Conservation (phyloP, 2,329 filamentous ascomycete species). For the Colletotrichum siamense region DNA sequence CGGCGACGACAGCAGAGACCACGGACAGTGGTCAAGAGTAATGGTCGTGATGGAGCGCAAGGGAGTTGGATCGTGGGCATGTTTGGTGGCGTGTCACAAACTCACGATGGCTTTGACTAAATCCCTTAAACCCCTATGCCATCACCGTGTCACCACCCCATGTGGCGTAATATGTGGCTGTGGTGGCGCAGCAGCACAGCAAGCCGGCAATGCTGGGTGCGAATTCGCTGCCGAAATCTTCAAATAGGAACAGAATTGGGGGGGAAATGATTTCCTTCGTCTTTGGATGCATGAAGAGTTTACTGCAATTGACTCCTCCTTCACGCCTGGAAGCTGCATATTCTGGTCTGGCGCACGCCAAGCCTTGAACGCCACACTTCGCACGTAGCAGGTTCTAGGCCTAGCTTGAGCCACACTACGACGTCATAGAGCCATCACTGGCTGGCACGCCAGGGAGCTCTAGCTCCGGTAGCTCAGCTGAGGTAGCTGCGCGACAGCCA, state of each 20-base stretch:
- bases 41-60: too few relatives aligned
- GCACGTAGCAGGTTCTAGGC: neutral
- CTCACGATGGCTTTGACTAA: neutral
- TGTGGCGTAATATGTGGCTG: neutral
- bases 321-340: neutral
- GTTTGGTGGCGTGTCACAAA: neutral
- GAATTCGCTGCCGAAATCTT: neutral
- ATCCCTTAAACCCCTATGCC: neutral
- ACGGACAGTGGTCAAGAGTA: neutral
- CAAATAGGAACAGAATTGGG: neutral
- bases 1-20: neutral
- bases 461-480: slow-evolving; percentile 5
- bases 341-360: neutral
- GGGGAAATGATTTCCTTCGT: rapidly evolving
- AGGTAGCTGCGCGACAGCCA: slow-evolving; percentile 5
- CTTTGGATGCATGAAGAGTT: neutral
- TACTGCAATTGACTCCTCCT: neutral
- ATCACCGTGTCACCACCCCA: neutral
- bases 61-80: neutral
- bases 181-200: neutral
- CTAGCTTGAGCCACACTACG: neutral
- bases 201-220: neutral
- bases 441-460: slow-evolving; percentile 12
- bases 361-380: neutral
- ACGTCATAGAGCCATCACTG: slow-evolving; percentile 21